phyloP scores from a whole-genome alignment of 257 asterid species.

The Ligustrum vulgare region DNA sequence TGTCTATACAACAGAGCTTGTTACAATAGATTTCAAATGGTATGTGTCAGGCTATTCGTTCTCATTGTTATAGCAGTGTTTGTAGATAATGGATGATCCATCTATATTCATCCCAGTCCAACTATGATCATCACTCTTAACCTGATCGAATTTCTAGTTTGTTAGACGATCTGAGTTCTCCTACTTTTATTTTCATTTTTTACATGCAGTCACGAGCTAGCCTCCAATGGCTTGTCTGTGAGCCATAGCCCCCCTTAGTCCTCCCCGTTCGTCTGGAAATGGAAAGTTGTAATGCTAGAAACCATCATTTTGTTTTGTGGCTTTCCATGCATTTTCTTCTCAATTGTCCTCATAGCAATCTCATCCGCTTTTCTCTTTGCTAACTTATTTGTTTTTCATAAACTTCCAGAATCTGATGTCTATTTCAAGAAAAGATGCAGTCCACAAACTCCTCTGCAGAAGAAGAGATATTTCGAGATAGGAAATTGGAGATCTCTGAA shows the following conservation, averaged over 20 bases:
- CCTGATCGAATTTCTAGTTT: not conserved
- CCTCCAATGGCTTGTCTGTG: too few species aligned
- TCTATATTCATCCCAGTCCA: not conserved
- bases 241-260: not conserved
- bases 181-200: too few species aligned
- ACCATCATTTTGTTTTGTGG: too few species aligned
- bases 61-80: not conserved
- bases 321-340: too few species aligned
- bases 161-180: not conserved
- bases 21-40: not conserved
- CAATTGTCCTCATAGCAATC: too few species aligned
- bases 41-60: not conserved
- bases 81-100: not conserved
- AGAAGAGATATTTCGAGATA: slow-evolving; percentile 40
- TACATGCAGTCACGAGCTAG: not conserved
- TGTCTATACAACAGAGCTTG: too few species aligned
- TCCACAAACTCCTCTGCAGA: slow-evolving; percentile 23
- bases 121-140: not conserved
- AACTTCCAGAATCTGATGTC: not conserved
- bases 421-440: slow-evolving; percentile 33
- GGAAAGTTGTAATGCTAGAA: too few species aligned
- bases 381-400: not conserved
- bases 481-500: slow-evolving; percentile 70
- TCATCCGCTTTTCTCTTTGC: too few species aligned
- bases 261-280: not conserved